A percentile compares a stretch with the other conserved stretches of the same genome.
Evolutionary conservation across 2,329 filamentous ascomycete species (phyloP).

Genomic region (Ceratocystis diversiconidia): DNA sequence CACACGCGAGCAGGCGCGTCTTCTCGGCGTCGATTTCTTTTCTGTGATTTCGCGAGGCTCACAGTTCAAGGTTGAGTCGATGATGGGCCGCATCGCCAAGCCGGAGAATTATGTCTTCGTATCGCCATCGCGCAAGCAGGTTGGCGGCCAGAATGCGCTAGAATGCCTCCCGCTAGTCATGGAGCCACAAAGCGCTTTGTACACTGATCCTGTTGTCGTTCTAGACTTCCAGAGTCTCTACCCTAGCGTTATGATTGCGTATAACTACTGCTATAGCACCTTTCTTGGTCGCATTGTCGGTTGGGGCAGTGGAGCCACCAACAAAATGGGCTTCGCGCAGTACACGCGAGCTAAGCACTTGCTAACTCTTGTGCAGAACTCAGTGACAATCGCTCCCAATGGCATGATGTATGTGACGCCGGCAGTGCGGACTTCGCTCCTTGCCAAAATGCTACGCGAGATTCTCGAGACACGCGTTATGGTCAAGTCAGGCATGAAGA

Average conservation of each 20-base stretch:
- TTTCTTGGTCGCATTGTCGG: conserved; percentile 73
- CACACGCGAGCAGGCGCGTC: conserved; percentile 84
- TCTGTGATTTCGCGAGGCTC: conserved; percentile 90
- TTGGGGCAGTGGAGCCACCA: conserved; percentile 69
- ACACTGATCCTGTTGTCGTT: conserved; percentile 75
- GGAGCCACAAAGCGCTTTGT: conserved; percentile 93
- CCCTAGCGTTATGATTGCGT: conserved; percentile 96
- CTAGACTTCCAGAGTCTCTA: conserved; percentile 95
- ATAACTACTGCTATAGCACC: conserved; percentile 98
- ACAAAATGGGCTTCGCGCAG: conserved; percentile 52
- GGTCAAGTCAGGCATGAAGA: conserved; percentile 82
- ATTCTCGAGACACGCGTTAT: conserved; percentile 93
- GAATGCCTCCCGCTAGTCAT: conserved; percentile 92
- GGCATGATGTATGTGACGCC: conserved; percentile 90
- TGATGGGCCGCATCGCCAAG: conserved; percentile 98
- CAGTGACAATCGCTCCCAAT: conserved; percentile 88
- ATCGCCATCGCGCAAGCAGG: conserved; percentile 81
- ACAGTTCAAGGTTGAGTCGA: conserved; percentile 95
- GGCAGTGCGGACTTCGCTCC: conserved; percentile 71
- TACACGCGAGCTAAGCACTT: conserved; percentile 57
- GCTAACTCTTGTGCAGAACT: conserved; percentile 37
- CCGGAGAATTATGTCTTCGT: conserved; percentile 86
- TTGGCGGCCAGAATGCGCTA: conserved; percentile 82
- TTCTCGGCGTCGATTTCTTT: conserved; percentile 92
- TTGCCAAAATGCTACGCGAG: conserved; percentile 93